Conservation (phyloP, 1,284 basidiomycete species). For the Irpex rosettiformis region DNA sequence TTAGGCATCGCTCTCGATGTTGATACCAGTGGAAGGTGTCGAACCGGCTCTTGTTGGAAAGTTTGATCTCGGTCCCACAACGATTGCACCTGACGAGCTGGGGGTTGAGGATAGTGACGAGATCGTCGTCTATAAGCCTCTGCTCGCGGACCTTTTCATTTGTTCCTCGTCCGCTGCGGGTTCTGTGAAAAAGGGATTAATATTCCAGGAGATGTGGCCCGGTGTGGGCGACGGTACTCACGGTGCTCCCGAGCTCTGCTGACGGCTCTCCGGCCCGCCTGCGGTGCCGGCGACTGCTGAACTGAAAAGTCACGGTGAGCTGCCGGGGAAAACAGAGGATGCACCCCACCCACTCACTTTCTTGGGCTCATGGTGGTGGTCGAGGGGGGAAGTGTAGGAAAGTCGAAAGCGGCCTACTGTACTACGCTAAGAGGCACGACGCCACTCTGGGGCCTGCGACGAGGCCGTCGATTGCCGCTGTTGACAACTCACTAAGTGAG, state of each 20-base stretch:
- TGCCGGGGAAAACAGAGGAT: no score
- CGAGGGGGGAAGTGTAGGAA: neutral
- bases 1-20: slow-evolving; percentile 55
- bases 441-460: neutral
- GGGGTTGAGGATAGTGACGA: slow-evolving; percentile 49
- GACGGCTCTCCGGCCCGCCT: neutral
- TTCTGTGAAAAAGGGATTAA: neutral
- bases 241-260: neutral
- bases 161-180: neutral
- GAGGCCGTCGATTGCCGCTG: slow-evolving; percentile 1
- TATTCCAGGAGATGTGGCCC: neutral
- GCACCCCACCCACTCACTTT: no score
- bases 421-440: neutral
- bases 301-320: no score
- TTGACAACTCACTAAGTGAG: neutral
- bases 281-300: neutral
- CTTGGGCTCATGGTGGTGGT: neutral
- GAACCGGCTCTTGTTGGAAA: slow-evolving; percentile 62
- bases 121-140: slow-evolving; percentile 44
- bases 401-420: no score
- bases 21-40: slow-evolving; percentile 67
- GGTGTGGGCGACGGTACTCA: neutral
- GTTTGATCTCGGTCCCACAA: slow-evolving; percentile 57
- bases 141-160: slow-evolving; percentile 36
- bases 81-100: slow-evolving; percentile 52